phyloP scores from a whole-genome alignment of 2,329 filamentous ascomycete genomes.

The Ascocoryne sarcoides region DNA sequence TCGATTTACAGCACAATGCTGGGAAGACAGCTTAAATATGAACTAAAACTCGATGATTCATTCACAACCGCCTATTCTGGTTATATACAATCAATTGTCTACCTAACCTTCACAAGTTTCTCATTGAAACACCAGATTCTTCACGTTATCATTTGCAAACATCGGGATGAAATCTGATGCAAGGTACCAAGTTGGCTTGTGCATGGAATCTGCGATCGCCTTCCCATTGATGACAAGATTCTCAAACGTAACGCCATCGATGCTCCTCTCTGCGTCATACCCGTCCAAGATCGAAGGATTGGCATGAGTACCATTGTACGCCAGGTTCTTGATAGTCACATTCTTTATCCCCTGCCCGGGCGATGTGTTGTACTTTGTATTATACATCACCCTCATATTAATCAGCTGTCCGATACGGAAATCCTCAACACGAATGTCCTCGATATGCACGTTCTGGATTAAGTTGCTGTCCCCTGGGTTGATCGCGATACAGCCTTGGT shows the following conservation, averaged over 20 bases:
- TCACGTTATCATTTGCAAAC: slow-evolving; percentile 2
- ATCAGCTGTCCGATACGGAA: slow-evolving; percentile 28
- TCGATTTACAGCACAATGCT: no score
- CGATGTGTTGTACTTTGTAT: slow-evolving; percentile 29
- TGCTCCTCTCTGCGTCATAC: slow-evolving; percentile 8
- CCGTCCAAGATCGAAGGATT: slow-evolving; percentile 18
- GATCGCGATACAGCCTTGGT: slow-evolving; percentile 31
- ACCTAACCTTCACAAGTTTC: no score
- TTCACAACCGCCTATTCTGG: no score
- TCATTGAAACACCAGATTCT: no score
- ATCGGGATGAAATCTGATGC: slow-evolving; percentile 22
- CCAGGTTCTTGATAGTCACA: slow-evolving; percentile 23
- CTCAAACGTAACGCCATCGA: slow-evolving; percentile 20
- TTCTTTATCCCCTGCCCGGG: slow-evolving; percentile 28
- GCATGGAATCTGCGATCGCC: slow-evolving; percentile 20
- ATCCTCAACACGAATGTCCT: slow-evolving; percentile 28
- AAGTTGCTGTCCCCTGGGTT: slow-evolving; percentile 30
- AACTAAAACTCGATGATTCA: no score
- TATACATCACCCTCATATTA: slow-evolving; percentile 30
- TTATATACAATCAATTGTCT: no score
- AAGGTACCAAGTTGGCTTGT: slow-evolving; percentile 24
- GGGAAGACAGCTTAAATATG: no score
- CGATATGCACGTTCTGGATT: slow-evolving; percentile 24
- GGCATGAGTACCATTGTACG: slow-evolving; percentile 7
- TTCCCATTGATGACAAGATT: slow-evolving; percentile 19